Base-by-base conservation (phyloP, 805 yeast genomes). In the Teunomyces stri region DNA sequence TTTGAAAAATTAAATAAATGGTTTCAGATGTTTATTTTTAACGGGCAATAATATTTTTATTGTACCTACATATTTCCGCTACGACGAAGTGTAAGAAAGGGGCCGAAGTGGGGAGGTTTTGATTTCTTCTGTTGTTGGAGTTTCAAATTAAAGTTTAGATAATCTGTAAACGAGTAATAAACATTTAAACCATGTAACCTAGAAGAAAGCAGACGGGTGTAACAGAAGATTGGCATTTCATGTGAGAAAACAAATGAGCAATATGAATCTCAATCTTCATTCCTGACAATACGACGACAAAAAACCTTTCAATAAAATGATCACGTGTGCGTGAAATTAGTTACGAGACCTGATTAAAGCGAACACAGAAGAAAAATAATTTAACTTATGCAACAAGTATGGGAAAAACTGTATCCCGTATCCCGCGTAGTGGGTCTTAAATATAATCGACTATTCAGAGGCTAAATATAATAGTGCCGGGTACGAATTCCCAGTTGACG, bases 291-390 rank as follows among this genome's bases (percentile, higher is more conserved):
- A 22, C 22, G 21, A 11, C 6, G 28, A 22, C 40, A 12, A 21
- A 36, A 33, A 21, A 36, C 20, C 20, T 18, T 20, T 30, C 33
- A 3, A 11, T 18, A 37, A 11, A 20, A 12, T 6, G 16, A 37
- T 37, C 40, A 37, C 40, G 40, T 37, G 40, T 37, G 38, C 29
- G 22, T 37, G 40, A 37, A 37, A 21, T 37, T 37, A 22, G 40
- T 37, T 37, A 37, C 29, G 40, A 37, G 40, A 37, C 28, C 12
- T 37, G 40, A 37, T 37, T 22, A 20, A 37, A 18, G 20, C 16
- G 28, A 37, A 37, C 18, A 21, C 28, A 37, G 40, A 37, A 37
- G 28, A 22, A 37, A 31, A 37, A 21, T 37, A 37, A 20, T 37
- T 37, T 37, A 37, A 13, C 18, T 37, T 37, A 22, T 22, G 28